phyloP scores from a whole-genome alignment of 768 basidiomycete species.

The Termitomyces bulborhizus region DNA sequence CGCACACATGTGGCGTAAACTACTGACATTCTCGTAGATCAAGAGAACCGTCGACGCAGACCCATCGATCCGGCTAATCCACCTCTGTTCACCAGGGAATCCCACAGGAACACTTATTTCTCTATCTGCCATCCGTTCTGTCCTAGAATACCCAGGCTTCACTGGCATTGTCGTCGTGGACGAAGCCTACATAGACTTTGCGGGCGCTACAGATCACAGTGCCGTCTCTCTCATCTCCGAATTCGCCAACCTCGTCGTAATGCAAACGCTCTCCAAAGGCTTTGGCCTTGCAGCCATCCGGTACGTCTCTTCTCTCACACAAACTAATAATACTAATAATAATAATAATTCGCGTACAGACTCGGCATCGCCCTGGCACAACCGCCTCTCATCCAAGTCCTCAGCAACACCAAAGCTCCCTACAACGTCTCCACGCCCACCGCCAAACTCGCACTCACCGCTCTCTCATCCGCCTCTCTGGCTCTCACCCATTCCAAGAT shows the following conservation, averaged over 20 bases:
- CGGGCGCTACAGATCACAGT: conserved; percentile 43
- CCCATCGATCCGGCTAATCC: conserved; percentile 81
- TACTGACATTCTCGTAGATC: conserved; percentile 38
- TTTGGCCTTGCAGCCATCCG: conserved; percentile 95
- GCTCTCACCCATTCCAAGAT: conserved; percentile 61
- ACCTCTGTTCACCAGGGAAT: conserved; percentile 96
- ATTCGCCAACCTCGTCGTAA: conserved; percentile 87
- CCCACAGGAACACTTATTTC: conserved; percentile 88
- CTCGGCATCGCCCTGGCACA: conserved; percentile 88
- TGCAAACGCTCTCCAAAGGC: conserved; percentile 95
- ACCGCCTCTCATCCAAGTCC: conserved; percentile 83
- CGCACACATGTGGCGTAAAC: background rate
- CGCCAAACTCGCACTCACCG: conserved; percentile 72
- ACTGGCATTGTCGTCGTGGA: conserved; percentile 92
- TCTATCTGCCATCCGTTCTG: conserved; percentile 54
- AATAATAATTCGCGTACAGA: conserved; percentile 30
- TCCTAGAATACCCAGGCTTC: conserved; percentile 77
- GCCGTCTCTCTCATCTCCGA: conserved; percentile 68
- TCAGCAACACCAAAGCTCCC: conserved; percentile 94
- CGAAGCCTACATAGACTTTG: conserved; percentile 97
- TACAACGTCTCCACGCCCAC: conserved; percentile 95
- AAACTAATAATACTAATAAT: no score
- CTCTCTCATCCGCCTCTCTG: conserved; percentile 65
- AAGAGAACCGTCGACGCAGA: conserved; percentile 64
- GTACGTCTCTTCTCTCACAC: conserved; percentile 33